phyloP scores from a whole-genome alignment of 768 basidiomycete species.

The Mrakia blollopis region DNA sequence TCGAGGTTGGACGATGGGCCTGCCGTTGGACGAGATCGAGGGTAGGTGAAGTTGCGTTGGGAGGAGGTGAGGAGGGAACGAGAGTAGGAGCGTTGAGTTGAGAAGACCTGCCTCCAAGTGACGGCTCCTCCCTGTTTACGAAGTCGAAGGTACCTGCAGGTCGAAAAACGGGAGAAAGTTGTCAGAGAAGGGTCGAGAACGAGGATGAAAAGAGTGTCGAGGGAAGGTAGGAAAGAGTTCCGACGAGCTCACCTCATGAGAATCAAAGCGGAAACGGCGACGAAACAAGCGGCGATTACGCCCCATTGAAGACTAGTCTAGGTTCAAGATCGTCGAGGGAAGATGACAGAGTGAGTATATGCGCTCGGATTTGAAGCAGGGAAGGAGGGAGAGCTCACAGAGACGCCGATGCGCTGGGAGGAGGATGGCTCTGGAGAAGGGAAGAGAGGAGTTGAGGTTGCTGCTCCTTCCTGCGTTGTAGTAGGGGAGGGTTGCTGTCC shows the following conservation, averaged over 20 bases:
- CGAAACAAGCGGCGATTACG: background rate
- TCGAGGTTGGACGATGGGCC: background rate
- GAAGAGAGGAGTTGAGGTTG: background rate
- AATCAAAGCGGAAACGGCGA: background rate
- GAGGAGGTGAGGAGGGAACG: background rate
- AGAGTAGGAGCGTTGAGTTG: background rate
- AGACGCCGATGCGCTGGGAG: background rate
- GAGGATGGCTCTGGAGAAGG: background rate
- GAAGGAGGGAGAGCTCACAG: background rate
- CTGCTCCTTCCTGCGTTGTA: background rate
- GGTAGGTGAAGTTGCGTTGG: background rate
- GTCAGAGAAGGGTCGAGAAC: background rate
- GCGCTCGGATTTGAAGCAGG: background rate
- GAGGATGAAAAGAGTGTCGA: background rate
- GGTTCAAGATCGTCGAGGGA: background rate
- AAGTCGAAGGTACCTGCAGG: background rate
- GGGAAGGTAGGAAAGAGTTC: conserved; percentile 4
- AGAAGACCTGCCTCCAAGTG: background rate
- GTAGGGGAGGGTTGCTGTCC: background rate
- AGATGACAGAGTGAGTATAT: background rate
- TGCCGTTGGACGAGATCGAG: conserved; percentile 2
- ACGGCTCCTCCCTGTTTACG: conserved; percentile 5
- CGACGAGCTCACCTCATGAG: conserved; percentile 15
- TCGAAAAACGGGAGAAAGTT: background rate
- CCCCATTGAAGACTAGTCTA: background rate